Base-by-base conservation (phyloP, 2,329 filamentous ascomycete species). In the Alternaria sp. region DNA sequence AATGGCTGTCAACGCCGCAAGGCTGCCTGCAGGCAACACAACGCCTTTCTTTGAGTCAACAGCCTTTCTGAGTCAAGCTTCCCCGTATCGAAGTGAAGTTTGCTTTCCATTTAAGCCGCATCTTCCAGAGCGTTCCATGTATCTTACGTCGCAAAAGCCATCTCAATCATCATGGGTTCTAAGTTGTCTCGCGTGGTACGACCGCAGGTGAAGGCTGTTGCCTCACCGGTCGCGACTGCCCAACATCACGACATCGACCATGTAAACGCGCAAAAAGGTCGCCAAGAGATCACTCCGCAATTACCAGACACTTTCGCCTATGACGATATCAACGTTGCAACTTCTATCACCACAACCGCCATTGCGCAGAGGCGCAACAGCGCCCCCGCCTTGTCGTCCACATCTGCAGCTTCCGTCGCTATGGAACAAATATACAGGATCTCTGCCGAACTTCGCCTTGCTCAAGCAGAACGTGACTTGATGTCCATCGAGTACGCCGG, bases 1-100 rank as follows among this genome's bases (percentile, higher is more conserved):
- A 73, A 73, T 71, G 57, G 61, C 32, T 38, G 54, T 44, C 42
- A 32, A 43, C 20, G 49, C 48, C 54, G 32, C 61, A 54, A 70
- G 69, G 73, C 64, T 72, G 67, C 69, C 71, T 71, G 63, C 61
- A 73, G 69, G 71, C 71, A 74, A 51, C 70, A 49, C 39, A 64
- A 63, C 65, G 62, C 65, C 62, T 52, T 63, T 52, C 22, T 61
- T 68, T 71, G 65, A 71, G 59, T 70, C 71, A 71, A 67, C 43
- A 43, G 52, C 32, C 52, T 55, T 53, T 46, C 41, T 70, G 66
- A 70, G 53, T 73, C 70, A 71, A 69, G 56, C 26, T n/a, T 26
- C 24, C 34, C 43, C 22, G 22, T 44, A 26, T 39, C 8, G 28
- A 30, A 54, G 30, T 61, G 39, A 53, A 20, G 9, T n/a, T 16